Evolutionary conservation across 768 basidiomycete genomes (phyloP).

Genomic region (Botryobasidium botryosum): DNA sequence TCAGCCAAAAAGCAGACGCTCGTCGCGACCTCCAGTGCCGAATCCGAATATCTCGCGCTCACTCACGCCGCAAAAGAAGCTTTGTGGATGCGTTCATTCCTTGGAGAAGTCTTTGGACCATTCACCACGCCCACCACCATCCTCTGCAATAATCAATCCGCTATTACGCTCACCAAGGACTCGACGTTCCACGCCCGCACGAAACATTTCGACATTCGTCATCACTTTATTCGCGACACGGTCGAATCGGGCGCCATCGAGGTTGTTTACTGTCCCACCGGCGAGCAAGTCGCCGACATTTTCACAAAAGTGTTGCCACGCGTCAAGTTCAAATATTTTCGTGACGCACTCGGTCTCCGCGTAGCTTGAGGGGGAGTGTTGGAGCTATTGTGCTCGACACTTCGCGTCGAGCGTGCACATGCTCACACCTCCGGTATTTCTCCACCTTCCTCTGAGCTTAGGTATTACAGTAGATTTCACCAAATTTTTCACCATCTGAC

Average conservation of each 20-base stretch:
- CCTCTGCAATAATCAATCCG: slow-evolving; percentile 13
- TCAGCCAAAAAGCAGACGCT: neutral
- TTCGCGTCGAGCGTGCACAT: no score
- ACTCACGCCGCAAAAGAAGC: no score
- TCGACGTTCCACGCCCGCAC: slow-evolving; percentile 14
- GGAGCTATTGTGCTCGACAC: no score
- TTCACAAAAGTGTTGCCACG: slow-evolving; percentile 24
- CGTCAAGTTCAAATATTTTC: neutral
- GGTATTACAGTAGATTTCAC: no score
- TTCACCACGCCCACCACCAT: neutral
- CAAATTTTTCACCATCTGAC: no score
- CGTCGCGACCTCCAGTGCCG: neutral
- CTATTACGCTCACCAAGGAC: slow-evolving; percentile 13
- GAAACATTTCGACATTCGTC: slow-evolving; percentile 16
- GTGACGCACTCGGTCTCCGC: neutral
- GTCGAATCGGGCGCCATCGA: slow-evolving; percentile 15
- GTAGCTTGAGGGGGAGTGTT: slow-evolving; percentile 10
- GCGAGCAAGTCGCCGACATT: slow-evolving; percentile 24
- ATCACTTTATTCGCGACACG: slow-evolving; percentile 19
- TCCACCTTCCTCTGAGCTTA: no score
- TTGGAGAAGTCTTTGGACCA: neutral
- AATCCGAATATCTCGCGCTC: no score
- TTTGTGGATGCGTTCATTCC: neutral
- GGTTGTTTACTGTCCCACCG: slow-evolving; percentile 19
- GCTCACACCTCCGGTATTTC: no score